phyloP scores from a whole-genome alignment of 2,329 filamentous ascomycete species.

The Ambrosiella cleistominuta region DNA sequence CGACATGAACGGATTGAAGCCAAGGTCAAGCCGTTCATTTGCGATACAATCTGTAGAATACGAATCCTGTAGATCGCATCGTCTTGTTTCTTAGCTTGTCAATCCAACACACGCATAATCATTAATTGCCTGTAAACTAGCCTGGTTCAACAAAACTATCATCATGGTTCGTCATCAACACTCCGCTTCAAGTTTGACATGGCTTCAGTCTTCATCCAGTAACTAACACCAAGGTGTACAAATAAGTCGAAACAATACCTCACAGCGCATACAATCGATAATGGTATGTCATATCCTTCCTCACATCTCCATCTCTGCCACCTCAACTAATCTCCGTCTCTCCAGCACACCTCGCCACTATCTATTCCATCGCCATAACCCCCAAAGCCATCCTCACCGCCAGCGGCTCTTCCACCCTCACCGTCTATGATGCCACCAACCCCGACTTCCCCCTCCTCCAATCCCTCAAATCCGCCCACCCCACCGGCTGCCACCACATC shows the following conservation, averaged over 20 bases:
- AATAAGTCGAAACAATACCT: constrained; percentile 92
- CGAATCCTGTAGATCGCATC: neutral
- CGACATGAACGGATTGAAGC: too few relatives aligned
- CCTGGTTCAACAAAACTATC: too few relatives aligned
- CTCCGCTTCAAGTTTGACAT: too few relatives aligned
- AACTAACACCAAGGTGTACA: neutral
- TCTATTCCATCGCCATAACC: constrained; percentile 69
- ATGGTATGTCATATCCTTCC: constrained; percentile 39
- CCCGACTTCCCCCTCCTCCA: constrained; percentile 62
- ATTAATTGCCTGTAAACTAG: too few relatives aligned
- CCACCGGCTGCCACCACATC: constrained; percentile 81
- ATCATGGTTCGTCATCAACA: too few relatives aligned
- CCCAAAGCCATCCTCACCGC: constrained; percentile 58
- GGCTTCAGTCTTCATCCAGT: neutral
- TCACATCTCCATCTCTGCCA: neutral
- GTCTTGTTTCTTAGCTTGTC: neutral
- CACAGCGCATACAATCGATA: constrained; percentile 75
- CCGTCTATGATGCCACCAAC: constrained; percentile 57
- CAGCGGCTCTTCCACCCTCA: constrained; percentile 68
- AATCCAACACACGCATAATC: too few relatives aligned
- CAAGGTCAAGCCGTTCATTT: too few relatives aligned
- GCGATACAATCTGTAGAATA: too few relatives aligned
- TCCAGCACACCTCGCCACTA: constrained; percentile 63
- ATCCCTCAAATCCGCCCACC: constrained; percentile 63
- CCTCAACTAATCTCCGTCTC: constrained; percentile 13